Evolutionary conservation across 2,329 filamentous ascomycete species (phyloP).

Genomic region (Coleophoma crateriformis): DNA sequence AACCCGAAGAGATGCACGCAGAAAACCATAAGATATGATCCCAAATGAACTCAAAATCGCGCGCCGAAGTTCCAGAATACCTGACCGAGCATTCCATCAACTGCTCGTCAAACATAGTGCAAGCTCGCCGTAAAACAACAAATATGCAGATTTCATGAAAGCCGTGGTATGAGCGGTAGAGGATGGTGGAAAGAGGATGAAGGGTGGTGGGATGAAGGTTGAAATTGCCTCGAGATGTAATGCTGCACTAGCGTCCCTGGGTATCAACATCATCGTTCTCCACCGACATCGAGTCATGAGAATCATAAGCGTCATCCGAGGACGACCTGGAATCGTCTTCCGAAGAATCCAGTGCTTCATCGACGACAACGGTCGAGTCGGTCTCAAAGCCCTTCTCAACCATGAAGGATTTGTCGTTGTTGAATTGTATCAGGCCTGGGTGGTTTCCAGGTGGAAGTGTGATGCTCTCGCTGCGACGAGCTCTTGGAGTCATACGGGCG

Average conservation of each 20-base stretch:
- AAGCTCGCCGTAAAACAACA: too few relatives aligned
- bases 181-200: conserved; percentile 1
- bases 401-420: conserved; percentile 27
- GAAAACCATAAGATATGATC: too few relatives aligned
- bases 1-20: too few relatives aligned
- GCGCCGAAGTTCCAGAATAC: too few relatives aligned
- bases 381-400: conserved; percentile 8
- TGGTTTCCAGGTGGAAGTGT: conserved; percentile 37
- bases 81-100: too few relatives aligned
- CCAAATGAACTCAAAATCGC: too few relatives aligned
- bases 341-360: not conserved
- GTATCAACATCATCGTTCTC: conserved; percentile 2
- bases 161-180: too few relatives aligned
- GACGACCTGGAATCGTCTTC: conserved; percentile 1
- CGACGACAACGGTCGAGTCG: conserved; percentile 6
- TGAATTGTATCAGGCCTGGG: conserved; percentile 38
- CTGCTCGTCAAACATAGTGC: too few relatives aligned
- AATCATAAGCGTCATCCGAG: conserved; percentile 10
- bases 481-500: conserved; percentile 41
- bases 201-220: not conserved
- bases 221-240: conserved; percentile 11
- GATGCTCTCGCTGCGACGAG: conserved; percentile 28
- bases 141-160: too few relatives aligned
- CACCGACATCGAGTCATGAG: conserved; percentile 8
- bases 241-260: conserved; percentile 28